Evolutionary conservation across 106 monocot genomes (phyloP).

Genomic region (Dioscorea zingiberensis): DNA sequence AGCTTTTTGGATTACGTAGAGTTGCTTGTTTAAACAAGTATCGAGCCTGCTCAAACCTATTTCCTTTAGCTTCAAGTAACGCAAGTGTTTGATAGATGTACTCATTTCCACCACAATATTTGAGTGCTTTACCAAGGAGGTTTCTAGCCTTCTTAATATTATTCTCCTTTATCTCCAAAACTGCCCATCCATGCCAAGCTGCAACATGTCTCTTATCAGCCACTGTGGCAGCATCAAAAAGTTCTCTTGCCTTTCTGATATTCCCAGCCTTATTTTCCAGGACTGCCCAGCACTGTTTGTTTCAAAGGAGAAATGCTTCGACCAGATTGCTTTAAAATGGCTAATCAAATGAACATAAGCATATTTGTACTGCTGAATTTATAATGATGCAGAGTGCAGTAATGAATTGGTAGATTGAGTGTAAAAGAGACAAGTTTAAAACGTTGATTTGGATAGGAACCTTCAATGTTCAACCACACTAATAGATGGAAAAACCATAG

Average conservation of each 20-base stretch:
- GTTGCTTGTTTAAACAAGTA: conserved; percentile 86
- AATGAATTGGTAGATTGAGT: too few relatives aligned
- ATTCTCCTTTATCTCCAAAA: conserved; percentile 88
- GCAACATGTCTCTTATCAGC: conserved; percentile 88
- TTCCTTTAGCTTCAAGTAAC: conserved; percentile 81
- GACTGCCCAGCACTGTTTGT: conserved; percentile 88
- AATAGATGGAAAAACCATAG: too few relatives aligned
- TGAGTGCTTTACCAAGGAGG: conserved; percentile 86
- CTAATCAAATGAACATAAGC: background rate
- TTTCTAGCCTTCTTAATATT: conserved; percentile 83
- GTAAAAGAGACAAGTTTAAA: too few relatives aligned
- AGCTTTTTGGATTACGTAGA: conserved; percentile 85
- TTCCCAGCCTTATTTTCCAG: conserved; percentile 83
- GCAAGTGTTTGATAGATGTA: conserved; percentile 99
- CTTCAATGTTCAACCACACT: too few relatives aligned
- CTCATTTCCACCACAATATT: conserved; percentile 86
- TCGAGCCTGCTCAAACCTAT: conserved; percentile 71
- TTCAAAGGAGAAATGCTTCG: conserved; percentile 3
- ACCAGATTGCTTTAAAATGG: background rate
- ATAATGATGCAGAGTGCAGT: too few relatives aligned
- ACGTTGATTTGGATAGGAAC: too few relatives aligned
- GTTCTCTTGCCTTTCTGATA: conserved; percentile 72
- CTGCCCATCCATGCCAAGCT: conserved; percentile 99
- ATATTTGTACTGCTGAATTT: too few relatives aligned
- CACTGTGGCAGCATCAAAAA: conserved; percentile 98